Evolutionary conservation across 768 basidiomycete genomes (phyloP), one percentile per base, ranked within the genome.

Genomic region (Suillus lakei): DNA sequence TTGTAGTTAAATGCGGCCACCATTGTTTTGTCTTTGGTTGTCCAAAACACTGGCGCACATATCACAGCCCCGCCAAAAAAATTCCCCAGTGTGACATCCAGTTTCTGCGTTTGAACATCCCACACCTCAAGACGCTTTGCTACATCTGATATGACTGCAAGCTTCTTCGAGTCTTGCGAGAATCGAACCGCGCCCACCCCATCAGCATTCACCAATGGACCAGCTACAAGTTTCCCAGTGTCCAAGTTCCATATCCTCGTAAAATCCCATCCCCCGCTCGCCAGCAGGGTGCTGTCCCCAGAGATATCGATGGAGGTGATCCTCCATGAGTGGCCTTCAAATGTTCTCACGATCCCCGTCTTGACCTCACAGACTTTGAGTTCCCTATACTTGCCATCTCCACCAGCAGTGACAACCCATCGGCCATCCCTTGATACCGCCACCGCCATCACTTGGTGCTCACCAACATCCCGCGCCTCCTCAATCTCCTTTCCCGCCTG

Each of bases 241-340:
- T 26, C 48, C 23, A 28, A 26, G 15, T 4, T 50, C 23, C 48
- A 26, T 50, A 50, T 26, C 26, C 6, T 5, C 26, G 2, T 50
- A 2, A 2, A 6, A 46, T 4, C 4, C 0, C 12, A 2, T 23
- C 4, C n/a, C 44, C 4, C 44, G 36, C 36, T 36, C n/a, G 44
- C 66, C 53, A 68, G 34, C 13, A 50, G 39, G 15, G 23, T 58
- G 23, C 66, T 46, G 38, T 68, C 67, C n/a, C 38, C 61, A 1
- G 67, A 67, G 55, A 68, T 51, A 51, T 51, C 50, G 16, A 51
- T 51, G 50, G 6, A 9, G 8, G 1, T n/a, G 21, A 46, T 21
- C 15, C 2, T 41, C 21, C 1, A 1, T 44, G 43, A 44, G 15
- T 15, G 26, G 28, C 12, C 48, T 26, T 28, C 15, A 51, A 18